Conservation (phyloP, 495 filamentous ascomycete genomes). For the Neurospora sp. region DNA sequence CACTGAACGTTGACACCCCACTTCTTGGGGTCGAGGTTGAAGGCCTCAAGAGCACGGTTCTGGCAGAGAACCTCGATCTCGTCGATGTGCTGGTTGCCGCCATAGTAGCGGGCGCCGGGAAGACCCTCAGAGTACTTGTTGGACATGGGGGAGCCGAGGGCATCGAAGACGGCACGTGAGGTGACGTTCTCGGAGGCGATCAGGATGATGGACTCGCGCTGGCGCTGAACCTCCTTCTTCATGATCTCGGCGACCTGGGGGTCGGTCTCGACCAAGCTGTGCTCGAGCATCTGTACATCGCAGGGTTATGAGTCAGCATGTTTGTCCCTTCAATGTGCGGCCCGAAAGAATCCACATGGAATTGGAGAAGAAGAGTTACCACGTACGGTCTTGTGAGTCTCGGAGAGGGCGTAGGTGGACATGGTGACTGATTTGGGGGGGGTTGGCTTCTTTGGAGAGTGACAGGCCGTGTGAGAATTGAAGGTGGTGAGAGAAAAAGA, state of each 20-base stretch:
- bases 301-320: conserved; percentile 39
- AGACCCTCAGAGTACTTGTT: conserved; percentile 99
- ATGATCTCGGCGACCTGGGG: conserved; percentile 91
- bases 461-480: not conserved
- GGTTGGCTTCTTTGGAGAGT: not conserved
- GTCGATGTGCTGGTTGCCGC: conserved; percentile 98
- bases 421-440: conserved; percentile 16
- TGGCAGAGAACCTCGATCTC: conserved; percentile 93
- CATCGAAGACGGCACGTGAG: conserved; percentile 80
- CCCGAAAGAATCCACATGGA: not conserved
- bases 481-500: not conserved
- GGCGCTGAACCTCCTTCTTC: conserved; percentile 91
- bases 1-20: conserved; percentile 99
- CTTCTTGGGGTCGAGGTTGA: conserved; percentile 72
- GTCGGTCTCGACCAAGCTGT: conserved; percentile 71
- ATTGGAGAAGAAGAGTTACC: not conserved
- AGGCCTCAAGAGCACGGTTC: conserved; percentile 85
- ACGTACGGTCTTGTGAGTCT: conserved; percentile 79
- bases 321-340: not conserved
- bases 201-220: conserved; percentile 95
- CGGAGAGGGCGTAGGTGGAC: conserved; percentile 72
- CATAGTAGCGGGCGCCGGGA: conserved; percentile 97
- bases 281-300: conserved; percentile 69
- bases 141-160: conserved; percentile 81
- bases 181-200: conserved; percentile 93